Evolutionary conservation across 352 stramenopile species (phyloP), one percentile per base, ranked within the genome.

Genomic region (Globisporangium sylvaticum): DNA sequence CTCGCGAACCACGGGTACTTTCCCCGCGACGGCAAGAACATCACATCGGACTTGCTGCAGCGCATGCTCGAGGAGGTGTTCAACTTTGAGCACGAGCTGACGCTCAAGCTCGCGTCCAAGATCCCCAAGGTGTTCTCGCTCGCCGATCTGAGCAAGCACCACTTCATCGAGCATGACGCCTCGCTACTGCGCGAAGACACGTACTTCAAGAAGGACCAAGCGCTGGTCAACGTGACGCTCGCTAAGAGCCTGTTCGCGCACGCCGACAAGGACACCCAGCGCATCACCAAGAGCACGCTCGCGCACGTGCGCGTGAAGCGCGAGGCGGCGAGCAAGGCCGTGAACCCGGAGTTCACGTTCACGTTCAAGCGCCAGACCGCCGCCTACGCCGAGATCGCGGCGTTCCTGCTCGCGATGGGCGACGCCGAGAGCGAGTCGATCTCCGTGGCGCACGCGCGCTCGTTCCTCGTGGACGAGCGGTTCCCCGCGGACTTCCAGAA

Each of bases 101-200:
- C 76, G 1, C 39, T 76, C 22, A 69, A 59, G 29, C 72, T 89
- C 44, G 67, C 79, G 24, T 34, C 53, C 25, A 44, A 44, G 37
- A 18, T 44, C 37, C 37, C 37, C 14, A 44, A 44, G 37, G 54
- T 75, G 29, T 79, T 90, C 58, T 81, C 80, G 1, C 76, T 92
- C 4, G 72, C 78, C 0, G 77, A 87, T 46, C 64, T 92, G 20
- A 66, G 76, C 3, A 68, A 76, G 22, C 81, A 88, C 74, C 75
- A 83, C 37, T 76, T 81, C 20, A 79, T 90, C 27, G 83, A 92
- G 54, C 83, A 91, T 64, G 82, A 92, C 62, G 82, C 84, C 20
- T 91, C 83, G 1, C 65, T 92, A 29, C 71, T 88, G 4, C 84
- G 87, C 59, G 73, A 84, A 54, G 84, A 92, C 58, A 39, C 68